Evolutionary conservation across 2,329 filamentous ascomycete species (phyloP).

Genomic region (Leptographium lundbergii): DNA sequence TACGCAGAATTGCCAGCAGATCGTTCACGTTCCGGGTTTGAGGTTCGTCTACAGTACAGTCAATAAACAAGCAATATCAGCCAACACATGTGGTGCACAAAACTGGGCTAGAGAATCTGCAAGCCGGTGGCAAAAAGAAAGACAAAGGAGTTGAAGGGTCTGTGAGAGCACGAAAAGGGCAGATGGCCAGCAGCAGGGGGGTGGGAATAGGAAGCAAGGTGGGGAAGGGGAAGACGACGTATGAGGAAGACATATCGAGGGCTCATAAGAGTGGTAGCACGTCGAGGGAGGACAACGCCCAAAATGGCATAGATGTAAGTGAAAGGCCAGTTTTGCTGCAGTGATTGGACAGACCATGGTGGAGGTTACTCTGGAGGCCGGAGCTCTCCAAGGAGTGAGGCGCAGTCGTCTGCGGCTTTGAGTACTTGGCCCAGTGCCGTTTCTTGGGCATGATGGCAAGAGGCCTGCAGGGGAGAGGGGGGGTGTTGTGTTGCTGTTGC

Average conservation of each 20-base stretch:
- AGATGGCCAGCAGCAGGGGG: neutral
- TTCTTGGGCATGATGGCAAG: constrained; percentile 49
- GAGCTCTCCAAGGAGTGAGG: constrained; percentile 34
- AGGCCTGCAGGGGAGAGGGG: too few species aligned
- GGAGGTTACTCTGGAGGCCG: constrained; percentile 10
- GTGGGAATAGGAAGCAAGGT: neutral
- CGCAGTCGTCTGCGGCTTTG: constrained; percentile 45
- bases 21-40: constrained; percentile 40
- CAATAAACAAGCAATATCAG: neutral
- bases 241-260: constrained; percentile 17
- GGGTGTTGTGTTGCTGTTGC: neutral
- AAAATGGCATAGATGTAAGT: neutral
- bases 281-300: constrained; percentile 2
- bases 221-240: constrained; percentile 9
- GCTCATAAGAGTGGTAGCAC: constrained; percentile 1
- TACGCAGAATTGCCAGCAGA: constrained; percentile 43
- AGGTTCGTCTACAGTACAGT: constrained; percentile 8
- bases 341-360: constrained; percentile 9
- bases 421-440: constrained; percentile 40
- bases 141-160: neutral
- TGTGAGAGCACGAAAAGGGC: too few species aligned
- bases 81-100: neutral
- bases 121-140: neutral
- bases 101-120: neutral
- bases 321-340: neutral